Percentiles rank a stretch among this genome's conserved stretches.
Evolutionary conservation across 768 basidiomycete genomes (phyloP).

Genomic region (Lentinula raphanica): DNA sequence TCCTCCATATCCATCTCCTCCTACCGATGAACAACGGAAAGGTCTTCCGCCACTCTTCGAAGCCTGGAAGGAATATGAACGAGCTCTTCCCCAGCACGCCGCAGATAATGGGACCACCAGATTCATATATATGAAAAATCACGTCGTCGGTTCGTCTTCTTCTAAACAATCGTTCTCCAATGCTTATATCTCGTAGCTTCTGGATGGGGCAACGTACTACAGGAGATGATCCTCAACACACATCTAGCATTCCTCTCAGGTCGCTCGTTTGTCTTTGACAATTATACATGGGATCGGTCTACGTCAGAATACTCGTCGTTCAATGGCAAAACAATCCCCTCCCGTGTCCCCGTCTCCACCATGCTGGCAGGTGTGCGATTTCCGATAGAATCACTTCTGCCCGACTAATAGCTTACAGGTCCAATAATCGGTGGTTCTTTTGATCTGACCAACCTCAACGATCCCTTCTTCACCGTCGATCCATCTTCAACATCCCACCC

Average conservation of each 20-base stretch:
- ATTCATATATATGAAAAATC: slow-evolving; percentile 47
- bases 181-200: slow-evolving; percentile 24
- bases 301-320: slow-evolving; percentile 38
- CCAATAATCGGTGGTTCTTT: slow-evolving; percentile 40
- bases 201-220: slow-evolving; percentile 61
- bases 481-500: slow-evolving; percentile 23
- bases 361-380: slow-evolving; percentile 41
- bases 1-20: not conserved
- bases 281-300: slow-evolving; percentile 50
- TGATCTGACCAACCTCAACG: slow-evolving; percentile 13
- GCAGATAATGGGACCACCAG: slow-evolving; percentile 36
- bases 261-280: slow-evolving; percentile 54
- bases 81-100: slow-evolving; percentile 40
- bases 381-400: not conserved
- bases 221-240: slow-evolving; percentile 51
- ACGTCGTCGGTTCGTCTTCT: slow-evolving; percentile 33
- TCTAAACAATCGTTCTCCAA: slow-evolving; percentile 28
- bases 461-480: slow-evolving; percentile 1
- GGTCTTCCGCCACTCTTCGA: slow-evolving; percentile 40
- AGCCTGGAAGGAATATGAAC: slow-evolving; percentile 37
- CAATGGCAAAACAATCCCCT: slow-evolving; percentile 47
- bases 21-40: not conserved
- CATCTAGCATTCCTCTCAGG: slow-evolving; percentile 42
- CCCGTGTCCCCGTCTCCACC: slow-evolving; percentile 49
- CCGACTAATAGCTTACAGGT: slow-evolving; percentile 22